Evolutionary conservation across 2,329 filamentous ascomycete genomes (phyloP).

Genomic region (Coleophoma crateriformis): DNA sequence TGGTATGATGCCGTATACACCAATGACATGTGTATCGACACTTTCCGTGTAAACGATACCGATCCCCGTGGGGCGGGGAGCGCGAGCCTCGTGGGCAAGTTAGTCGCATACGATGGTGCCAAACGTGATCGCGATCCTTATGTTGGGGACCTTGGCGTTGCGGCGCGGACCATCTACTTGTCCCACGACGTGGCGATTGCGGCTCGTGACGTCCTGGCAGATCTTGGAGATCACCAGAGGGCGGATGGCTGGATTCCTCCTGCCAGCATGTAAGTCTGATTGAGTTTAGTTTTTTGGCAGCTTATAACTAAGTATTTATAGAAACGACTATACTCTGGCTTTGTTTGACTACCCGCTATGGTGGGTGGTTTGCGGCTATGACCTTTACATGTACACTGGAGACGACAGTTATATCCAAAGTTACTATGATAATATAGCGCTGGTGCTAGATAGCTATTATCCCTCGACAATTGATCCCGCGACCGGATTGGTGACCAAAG

Average conservation of each 20-base stretch:
- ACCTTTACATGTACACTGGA: constrained; percentile 44
- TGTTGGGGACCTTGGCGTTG: constrained; percentile 44
- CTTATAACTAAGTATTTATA: constrained; percentile 9
- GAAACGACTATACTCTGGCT: constrained; percentile 38
- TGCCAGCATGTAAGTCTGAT: constrained; percentile 38
- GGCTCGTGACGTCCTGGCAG: constrained; percentile 40
- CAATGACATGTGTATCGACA: constrained; percentile 41
- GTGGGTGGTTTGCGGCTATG: constrained; percentile 44
- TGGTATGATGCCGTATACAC: constrained; percentile 50
- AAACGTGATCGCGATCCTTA: constrained; percentile 49
- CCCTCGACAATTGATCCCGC: constrained; percentile 32
- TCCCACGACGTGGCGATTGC: constrained; percentile 36
- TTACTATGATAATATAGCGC: constrained; percentile 35
- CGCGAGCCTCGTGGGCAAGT: constrained; percentile 36
- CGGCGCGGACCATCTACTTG: constrained; percentile 41
- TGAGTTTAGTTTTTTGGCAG: not conserved
- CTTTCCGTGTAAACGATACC: constrained; percentile 40
- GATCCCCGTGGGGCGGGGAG: constrained; percentile 40
- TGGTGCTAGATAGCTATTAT: constrained; percentile 40
- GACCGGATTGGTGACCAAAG: constrained; percentile 37
- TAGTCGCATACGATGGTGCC: constrained; percentile 43
- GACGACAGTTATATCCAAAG: constrained; percentile 33
- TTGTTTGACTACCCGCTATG: constrained; percentile 48
- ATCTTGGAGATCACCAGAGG: constrained; percentile 42
- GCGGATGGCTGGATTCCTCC: constrained; percentile 48